Percentiles rank a stretch among this genome's conserved stretches.
phyloP scores from a whole-genome alignment of 345 rosid genomes.

The Brassica carinata region DNA sequence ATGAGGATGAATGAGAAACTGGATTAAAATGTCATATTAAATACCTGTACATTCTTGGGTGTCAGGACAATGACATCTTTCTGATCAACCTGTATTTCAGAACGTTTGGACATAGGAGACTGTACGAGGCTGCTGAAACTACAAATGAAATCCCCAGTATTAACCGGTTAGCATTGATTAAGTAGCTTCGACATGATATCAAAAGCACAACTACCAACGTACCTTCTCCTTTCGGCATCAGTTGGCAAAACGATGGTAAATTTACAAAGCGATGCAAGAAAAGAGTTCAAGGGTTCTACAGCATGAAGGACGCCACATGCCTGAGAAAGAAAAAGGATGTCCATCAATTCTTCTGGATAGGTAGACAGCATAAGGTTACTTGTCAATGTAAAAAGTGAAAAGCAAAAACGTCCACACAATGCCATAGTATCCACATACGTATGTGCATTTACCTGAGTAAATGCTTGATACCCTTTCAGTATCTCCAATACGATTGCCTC shows the following conservation, averaged over 20 bases:
- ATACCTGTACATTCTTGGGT: slow-evolving; percentile 97
- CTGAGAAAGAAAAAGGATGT: slow-evolving; percentile 45
- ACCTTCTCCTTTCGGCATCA: slow-evolving; percentile 85
- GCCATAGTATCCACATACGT: slow-evolving; percentile 22
- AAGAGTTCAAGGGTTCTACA: slow-evolving; percentile 92
- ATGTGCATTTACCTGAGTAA: slow-evolving; percentile 77
- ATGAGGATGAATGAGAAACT: slow-evolving; percentile 9
- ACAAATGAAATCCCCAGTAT: slow-evolving; percentile 40
- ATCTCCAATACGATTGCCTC: slow-evolving; percentile 98
- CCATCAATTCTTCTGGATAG: slow-evolving; percentile 22
- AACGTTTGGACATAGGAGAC: slow-evolving; percentile 86
- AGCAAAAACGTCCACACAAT: background rate
- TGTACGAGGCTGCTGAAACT: slow-evolving; percentile 58
- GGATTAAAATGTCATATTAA: slow-evolving; percentile 18
- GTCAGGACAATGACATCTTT: slow-evolving; percentile 80
- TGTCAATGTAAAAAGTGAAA: slow-evolving; percentile 13
- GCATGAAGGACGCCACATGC: slow-evolving; percentile 99
- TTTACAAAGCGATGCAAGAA: slow-evolving; percentile 95
- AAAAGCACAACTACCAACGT: slow-evolving; percentile 15
- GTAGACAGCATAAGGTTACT: slow-evolving; percentile 15
- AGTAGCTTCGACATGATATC: slow-evolving; percentile 25
- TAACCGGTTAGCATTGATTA: slow-evolving; percentile 12
- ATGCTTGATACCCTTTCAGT: slow-evolving; percentile 97
- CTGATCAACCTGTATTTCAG: slow-evolving; percentile 68
- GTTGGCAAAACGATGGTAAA: slow-evolving; percentile 83